Percentiles rank a stretch among this genome's conserved stretches.
Evolutionary conservation across 106 monocot genomes (phyloP).

Genomic region (Agapanthus africanus): DNA sequence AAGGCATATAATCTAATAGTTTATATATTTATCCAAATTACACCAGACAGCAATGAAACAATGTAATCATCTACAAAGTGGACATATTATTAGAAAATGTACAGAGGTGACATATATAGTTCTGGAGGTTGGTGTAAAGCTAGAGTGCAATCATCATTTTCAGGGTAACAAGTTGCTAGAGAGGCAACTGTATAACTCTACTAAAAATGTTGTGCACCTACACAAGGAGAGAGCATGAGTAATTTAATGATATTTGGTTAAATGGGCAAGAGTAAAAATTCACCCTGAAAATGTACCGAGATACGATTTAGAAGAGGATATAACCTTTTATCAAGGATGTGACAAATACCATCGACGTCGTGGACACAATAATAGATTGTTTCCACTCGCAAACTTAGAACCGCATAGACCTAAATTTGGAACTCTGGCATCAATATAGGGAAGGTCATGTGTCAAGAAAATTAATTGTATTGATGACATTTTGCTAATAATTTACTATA

Average conservation of each 20-base stretch:
- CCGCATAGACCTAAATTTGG: not conserved
- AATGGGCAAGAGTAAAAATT: not conserved
- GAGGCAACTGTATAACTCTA: not conserved
- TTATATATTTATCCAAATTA: not conserved
- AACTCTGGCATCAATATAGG: not conserved
- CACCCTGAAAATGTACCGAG: not conserved
- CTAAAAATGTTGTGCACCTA: not conserved
- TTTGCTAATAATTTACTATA: not conserved
- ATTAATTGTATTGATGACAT: not conserved
- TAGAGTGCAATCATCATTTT: not conserved
- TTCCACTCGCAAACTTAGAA: not conserved
- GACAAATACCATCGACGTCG: not conserved
- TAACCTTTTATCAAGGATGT: not conserved
- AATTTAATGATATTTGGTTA: not conserved
- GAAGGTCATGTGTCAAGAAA: not conserved
- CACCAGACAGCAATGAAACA: not conserved
- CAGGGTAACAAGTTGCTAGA: not conserved
- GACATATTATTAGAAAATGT: not conserved
- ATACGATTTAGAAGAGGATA: not conserved
- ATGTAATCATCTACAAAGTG: not conserved
- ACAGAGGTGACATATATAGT: not conserved
- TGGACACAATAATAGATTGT: not conserved
- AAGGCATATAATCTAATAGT: not conserved
- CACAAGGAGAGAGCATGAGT: not conserved
- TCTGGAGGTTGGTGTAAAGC: not conserved